Evolutionary conservation across 2,329 filamentous ascomycete species (phyloP).

Genomic region (Rosellinia necatrix): DNA sequence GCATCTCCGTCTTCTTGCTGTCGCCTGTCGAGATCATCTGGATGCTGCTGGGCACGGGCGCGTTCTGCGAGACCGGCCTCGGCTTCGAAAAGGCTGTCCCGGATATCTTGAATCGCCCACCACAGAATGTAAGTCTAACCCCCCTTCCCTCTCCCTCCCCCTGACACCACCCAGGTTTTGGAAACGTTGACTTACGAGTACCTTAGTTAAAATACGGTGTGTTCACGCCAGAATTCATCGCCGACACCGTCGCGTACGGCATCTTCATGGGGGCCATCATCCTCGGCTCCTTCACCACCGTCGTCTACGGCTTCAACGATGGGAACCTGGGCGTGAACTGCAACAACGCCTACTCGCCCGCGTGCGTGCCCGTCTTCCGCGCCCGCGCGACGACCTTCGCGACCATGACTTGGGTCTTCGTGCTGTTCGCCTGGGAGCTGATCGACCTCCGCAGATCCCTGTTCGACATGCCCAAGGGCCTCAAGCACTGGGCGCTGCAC

Average conservation of each 20-base stretch:
- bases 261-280: constrained; percentile 70
- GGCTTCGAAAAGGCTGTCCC: constrained; percentile 73
- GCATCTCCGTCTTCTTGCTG: constrained; percentile 73
- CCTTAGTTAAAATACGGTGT: constrained; percentile 64
- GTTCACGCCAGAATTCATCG: constrained; percentile 67
- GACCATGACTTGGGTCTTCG: constrained; percentile 74
- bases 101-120: constrained; percentile 70
- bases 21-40: constrained; percentile 76
- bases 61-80: constrained; percentile 76
- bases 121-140: too few species aligned
- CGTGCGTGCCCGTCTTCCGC: constrained; percentile 69
- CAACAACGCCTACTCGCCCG: constrained; percentile 59
- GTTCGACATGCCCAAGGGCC: constrained; percentile 72
- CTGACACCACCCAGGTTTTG: too few species aligned
- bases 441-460: constrained; percentile 73
- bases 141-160: too few species aligned
- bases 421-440: constrained; percentile 81
- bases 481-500: constrained; percentile 68
- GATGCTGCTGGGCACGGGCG: constrained; percentile 81
- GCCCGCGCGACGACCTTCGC: constrained; percentile 76
- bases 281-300: constrained; percentile 65
- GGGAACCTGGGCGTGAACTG: constrained; percentile 61
- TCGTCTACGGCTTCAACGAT: constrained; percentile 65
- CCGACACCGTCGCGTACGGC: constrained; percentile 72
- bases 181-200: too few species aligned